These are phyloP conservation scores for Emergomyces africanus DNA, from an alignment of 2,329 filamentous ascomycete species.

Conservation along the genomic window DNA sequence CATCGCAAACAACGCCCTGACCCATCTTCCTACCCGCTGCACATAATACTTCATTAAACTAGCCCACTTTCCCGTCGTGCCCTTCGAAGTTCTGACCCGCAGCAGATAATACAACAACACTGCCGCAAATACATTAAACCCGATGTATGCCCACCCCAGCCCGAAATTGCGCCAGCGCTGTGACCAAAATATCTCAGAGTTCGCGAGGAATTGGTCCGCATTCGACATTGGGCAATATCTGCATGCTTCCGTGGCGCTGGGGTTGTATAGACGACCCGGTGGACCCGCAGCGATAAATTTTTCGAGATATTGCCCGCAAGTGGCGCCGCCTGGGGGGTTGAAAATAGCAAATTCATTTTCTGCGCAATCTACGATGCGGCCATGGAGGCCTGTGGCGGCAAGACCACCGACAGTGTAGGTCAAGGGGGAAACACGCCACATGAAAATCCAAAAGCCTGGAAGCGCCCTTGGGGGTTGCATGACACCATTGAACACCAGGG, in stretches of 20 bases:
- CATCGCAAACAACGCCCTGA: conserved; percentile 8
- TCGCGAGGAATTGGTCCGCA: conserved; percentile 30
- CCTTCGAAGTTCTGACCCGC: conserved; percentile 16
- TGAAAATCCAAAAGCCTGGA: conserved; percentile 70
- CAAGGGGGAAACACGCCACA: conserved; percentile 72
- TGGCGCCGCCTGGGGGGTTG: conserved; percentile 44
- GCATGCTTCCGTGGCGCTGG: conserved; percentile 38
- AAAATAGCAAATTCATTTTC: conserved; percentile 58
- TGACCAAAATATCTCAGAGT: conserved; percentile 40
- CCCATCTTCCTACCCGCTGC: conserved; percentile 3
- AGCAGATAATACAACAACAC: conserved; percentile 42
- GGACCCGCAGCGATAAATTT: conserved; percentile 33
- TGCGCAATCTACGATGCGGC: conserved; percentile 53
- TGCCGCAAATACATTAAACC: conserved; percentile 46
- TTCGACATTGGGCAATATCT: conserved; percentile 31
- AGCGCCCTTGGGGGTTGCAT: conserved; percentile 50
- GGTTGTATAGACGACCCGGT: conserved; percentile 45
- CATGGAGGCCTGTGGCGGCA: conserved; percentile 56
- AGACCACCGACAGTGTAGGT: conserved; percentile 69
- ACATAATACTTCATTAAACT: conserved; percentile 8
- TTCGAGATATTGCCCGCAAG: conserved; percentile 48
- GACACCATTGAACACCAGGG: conserved; percentile 61
- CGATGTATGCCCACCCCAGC: conserved; percentile 46
- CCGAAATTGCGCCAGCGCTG: conserved; percentile 59
- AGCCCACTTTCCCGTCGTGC: conserved; percentile 5